Base-by-base conservation (phyloP, 306 rosid species). In the Acacia crassicarpa region DNA sequence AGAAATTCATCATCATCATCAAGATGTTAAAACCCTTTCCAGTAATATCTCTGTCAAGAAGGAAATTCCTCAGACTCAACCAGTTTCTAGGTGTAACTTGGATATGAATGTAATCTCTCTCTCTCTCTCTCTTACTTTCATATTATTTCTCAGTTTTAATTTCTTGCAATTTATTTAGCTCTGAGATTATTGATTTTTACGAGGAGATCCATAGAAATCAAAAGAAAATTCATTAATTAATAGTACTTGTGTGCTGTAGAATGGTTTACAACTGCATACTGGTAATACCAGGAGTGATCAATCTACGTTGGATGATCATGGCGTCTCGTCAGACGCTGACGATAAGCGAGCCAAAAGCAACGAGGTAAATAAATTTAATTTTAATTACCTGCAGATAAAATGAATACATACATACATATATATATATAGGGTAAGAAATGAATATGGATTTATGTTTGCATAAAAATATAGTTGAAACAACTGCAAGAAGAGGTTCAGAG, bases 301-400 rank as follows among this genome's bases (percentile, higher is more conserved):
- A 77, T 92, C 97, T 20, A 90, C 80, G 49, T 85, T 87, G 61
- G 92, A 88, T 61, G 92, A 92, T n/a, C 74, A 68, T 85, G 97
- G 92, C 78, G 27, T 86, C 17, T 15, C 56, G 78, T 89, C 93
- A 20, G 89, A 89, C 33, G 81, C 46, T 48, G 88, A 87, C n/a
- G 88, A 84, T 45, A 90, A 83, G 77, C 84, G 81, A 80, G 78
- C 83, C 56, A 89, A 86, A 75, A 87, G 10, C 63, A 76, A 22
- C 38, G 90, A 89, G 97, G 97, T 92, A 80, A 3, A 32, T 35
- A 27, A 4, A 10, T 25, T 25, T 10, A 30, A 63, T 63, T 62
- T 62, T 27, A 30, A 14, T 30, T 30, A 58, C 14, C 23, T 82
- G n/a, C 5, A 32, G 5, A 38, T 38, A 38, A 35, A 35, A 35